These are phyloP conservation scores for Candida dajiaensis DNA, from an alignment of 805 yeast genomes.

Conservation along the genomic window DNA sequence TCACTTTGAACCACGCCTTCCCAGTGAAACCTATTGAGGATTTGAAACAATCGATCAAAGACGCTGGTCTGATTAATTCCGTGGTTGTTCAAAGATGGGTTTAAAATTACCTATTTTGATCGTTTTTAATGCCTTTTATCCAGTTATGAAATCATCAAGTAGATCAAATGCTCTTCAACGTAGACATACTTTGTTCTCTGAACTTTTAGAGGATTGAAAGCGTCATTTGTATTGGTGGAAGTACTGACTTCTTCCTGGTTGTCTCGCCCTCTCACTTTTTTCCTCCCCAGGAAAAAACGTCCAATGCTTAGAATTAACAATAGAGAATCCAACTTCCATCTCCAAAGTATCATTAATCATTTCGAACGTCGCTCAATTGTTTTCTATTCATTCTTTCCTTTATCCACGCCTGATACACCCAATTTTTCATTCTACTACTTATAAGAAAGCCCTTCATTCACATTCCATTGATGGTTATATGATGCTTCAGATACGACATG, in stretches of 20 bases:
- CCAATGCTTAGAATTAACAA: no score
- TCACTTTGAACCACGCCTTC: constrained; percentile 70
- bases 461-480: neutral
- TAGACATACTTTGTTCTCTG: no score
- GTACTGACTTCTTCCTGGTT: no score
- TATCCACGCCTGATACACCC: neutral
- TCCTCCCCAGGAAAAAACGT: neutral
- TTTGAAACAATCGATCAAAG: constrained; percentile 50
- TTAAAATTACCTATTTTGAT: neutral
- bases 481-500: neutral
- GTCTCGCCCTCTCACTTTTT: neutral
- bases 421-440: neutral
- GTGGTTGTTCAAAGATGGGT: constrained; percentile 89
- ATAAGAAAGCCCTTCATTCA: neutral
- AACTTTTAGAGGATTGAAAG: no score
- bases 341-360: no score
- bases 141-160: neutral
- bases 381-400: neutral
- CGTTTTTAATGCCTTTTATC: neutral
- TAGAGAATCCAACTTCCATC: no score
- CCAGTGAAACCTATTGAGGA: constrained; percentile 73
- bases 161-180: neutral
- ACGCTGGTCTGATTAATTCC: constrained; percentile 73
- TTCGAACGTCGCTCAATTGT: neutral
- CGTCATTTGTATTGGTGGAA: no score